A percentile compares a stretch with the other conserved stretches of the same genome.
These are phyloP conservation scores for Hordeum vulgare DNA, from an alignment of 176 grass and related monocot genomes.

Conservation along the genomic window DNA sequence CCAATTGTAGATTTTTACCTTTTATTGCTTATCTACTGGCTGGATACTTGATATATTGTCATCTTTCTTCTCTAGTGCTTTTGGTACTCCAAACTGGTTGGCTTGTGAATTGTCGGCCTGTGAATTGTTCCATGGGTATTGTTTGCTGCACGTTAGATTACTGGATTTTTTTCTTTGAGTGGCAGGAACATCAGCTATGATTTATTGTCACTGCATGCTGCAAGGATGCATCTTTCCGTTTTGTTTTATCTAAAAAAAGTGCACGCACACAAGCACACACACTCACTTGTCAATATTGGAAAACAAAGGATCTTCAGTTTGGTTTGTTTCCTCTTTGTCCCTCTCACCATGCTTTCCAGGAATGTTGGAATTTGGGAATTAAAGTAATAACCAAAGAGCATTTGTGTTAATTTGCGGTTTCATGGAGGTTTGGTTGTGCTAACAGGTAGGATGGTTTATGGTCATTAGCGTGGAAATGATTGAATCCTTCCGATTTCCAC, in stretches of 20 bases:
- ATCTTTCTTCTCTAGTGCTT: background rate
- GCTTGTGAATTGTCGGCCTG: background rate
- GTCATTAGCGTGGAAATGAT: constrained; percentile 3
- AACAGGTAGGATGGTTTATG: background rate
- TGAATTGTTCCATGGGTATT: constrained; percentile 9
- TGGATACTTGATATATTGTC: background rate
- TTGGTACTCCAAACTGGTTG: background rate
- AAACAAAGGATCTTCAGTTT: background rate
- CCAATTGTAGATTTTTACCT: background rate
- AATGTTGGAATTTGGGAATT: background rate
- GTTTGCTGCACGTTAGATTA: background rate
- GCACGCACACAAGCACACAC: background rate
- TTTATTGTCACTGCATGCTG: background rate
- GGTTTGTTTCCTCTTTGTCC: background rate
- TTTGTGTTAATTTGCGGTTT: background rate
- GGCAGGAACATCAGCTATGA: background rate
- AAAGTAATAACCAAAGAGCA: constrained; percentile 2
- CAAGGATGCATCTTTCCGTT: background rate
- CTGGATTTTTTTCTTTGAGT: background rate
- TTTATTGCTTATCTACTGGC: constrained; percentile 3
- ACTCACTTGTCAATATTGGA: background rate
- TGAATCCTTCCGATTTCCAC: background rate
- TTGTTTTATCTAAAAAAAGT: background rate
- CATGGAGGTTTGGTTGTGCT: background rate
- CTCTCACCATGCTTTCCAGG: background rate